Evolutionary conservation across 148 eudicot species (phyloP), one percentile per base, ranked within the genome.

Genomic region (Silene uniflora): DNA sequence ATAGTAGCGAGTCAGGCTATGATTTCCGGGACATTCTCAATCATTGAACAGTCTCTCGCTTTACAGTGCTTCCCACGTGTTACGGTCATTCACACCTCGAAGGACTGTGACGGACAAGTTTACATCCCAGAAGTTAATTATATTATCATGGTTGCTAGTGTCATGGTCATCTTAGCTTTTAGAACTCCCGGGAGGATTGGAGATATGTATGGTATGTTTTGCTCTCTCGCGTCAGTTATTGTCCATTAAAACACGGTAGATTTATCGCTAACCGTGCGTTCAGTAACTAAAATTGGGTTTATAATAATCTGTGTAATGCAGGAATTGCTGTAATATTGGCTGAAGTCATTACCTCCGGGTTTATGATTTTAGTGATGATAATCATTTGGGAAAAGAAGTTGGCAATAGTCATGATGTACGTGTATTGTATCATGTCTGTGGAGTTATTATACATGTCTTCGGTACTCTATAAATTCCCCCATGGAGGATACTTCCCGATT

Each of bases 251-350:
- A n/a, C n/a, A n/a, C n/a, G n/a, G n/a, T n/a, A n/a, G n/a, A n/a
- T n/a, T n/a, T n/a, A n/a, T n/a, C n/a, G n/a, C n/a, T n/a, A n/a
- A n/a, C n/a, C n/a, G n/a, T n/a, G n/a, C n/a, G n/a, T n/a, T n/a
- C n/a, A n/a, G n/a, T n/a, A n/a, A n/a, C n/a, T n/a, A n/a, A n/a
- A n/a, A n/a, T n/a, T n/a, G n/a, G n/a, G n/a, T n/a, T n/a, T n/a
- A n/a, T n/a, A n/a, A n/a, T n/a, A n/a, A n/a, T n/a, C n/a, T n/a
- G n/a, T n/a, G n/a, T n/a, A 18, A 63, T 76, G 74, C 82, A 91
- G 96, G 96, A 8, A 89, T 89, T 0, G 89, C 90, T 0, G 96
- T 91, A 75, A 83, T 91, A 19, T 83, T 87, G 64, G 96, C 87
- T 35, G 88, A 86, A 86, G 72, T 83, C 2, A 81, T 91, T 7